Base-by-base conservation (phyloP, 352 stramenopile species). In the Peronospora belbahrii region DNA sequence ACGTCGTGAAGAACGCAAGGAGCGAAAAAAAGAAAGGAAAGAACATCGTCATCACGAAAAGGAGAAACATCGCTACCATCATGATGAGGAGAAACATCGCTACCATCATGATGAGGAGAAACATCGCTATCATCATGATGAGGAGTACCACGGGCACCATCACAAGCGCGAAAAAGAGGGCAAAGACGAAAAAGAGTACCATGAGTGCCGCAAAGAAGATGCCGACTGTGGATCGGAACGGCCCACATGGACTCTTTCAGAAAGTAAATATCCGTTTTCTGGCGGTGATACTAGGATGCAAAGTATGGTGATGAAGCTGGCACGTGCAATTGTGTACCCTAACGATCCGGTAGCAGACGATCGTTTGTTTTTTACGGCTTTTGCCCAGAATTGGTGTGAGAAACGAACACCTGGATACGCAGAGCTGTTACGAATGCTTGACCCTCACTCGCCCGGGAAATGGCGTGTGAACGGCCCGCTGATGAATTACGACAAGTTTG, bases 401-500 rank as follows among this genome's bases (percentile, higher is more conserved):
- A 84, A 82, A 53, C 59, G 53, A 10, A 65, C 63, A 10, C 50
- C 67, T 19, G 55, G 43, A 15, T 75, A 69, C 22, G 61, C 67
- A 0, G 68, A 81, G 51, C 44, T 84, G 17, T 37, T 83, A 43
- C 62, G 64, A 11, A 67, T 52, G 30, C 78, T 65, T 15, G 72
- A 83, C 19, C 60, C 65, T 31, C 77, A 89, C 48, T 76, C 74
- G 19, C 74, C 74, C 6, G 64, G 62, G 10, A 74, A 78, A 36
- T 86, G 65, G 63, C 77, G 77, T 28, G 77, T 87, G 32, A 77
- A 83, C 19, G 77, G 77, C 1, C 63, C 72, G 6, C 23, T 81
- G 22, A 82, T 78, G 51, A 87, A 86, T 55, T 84, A 68, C 48
- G 42, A 59, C 38, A 67, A 70, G 56, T 88, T 89, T 45, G 70